Conservation (phyloP, 2,329 filamentous ascomycete genomes). For the Xylariaceae sp. region DNA sequence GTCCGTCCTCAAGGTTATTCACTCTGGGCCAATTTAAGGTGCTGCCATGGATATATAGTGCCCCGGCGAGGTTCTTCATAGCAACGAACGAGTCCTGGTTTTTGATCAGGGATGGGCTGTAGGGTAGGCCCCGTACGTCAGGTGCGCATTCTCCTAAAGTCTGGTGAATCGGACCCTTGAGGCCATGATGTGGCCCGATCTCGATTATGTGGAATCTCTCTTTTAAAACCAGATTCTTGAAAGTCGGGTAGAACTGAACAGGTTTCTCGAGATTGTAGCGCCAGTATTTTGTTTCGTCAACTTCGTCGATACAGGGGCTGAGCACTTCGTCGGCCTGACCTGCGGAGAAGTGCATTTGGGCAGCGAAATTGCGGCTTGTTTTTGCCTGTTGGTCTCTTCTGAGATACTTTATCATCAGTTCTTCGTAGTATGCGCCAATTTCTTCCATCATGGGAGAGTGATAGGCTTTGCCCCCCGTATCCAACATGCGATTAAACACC, state of each 20-base stretch:
- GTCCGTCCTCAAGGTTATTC: too few relatives aligned
- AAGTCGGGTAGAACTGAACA: conserved; percentile 16
- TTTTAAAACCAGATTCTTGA: neutral
- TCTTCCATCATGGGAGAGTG: conserved; percentile 29
- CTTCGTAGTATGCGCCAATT: conserved; percentile 27
- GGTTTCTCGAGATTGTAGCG: conserved; percentile 25
- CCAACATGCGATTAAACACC: neutral
- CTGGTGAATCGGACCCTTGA: conserved; percentile 44
- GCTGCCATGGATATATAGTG: conserved; percentile 15
- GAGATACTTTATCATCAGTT: conserved; percentile 7
- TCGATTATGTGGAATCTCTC: conserved; percentile 21
- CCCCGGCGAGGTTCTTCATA: conserved; percentile 19
- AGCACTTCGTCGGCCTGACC: too few relatives aligned
- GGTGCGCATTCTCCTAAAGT: too few relatives aligned
- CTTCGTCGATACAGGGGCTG: too few relatives aligned
- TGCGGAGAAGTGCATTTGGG: too few relatives aligned
- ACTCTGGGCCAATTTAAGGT: conserved; percentile 33
- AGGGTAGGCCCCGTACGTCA: neutral
- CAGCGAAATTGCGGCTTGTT: too few relatives aligned
- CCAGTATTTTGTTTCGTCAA: too few relatives aligned
- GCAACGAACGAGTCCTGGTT: neutral
- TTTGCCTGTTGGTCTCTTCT: neutral
- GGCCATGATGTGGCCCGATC: conserved; percentile 37
- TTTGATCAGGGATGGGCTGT: conserved; percentile 2
- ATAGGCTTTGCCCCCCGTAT: conserved; percentile 18